Evolutionary conservation across 177 flowering plant genomes (phyloP), one percentile per base, ranked within the genome.

Genomic region (Vitis hybrid): DNA sequence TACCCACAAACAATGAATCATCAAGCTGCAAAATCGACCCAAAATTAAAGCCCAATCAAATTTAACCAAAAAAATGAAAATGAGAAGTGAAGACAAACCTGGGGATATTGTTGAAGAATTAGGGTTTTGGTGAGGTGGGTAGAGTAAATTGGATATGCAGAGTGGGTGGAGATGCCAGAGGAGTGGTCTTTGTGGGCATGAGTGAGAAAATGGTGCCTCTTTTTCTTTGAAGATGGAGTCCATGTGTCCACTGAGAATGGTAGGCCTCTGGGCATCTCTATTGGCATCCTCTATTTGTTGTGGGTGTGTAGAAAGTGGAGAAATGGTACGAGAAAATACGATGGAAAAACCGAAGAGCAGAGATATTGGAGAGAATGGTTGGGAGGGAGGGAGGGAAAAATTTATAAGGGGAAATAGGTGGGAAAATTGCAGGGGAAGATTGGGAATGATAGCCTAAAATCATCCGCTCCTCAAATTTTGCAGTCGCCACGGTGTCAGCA

Each of bases 221-320:
- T 91, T 51, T 54, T 56, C 74, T 70, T 84, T 2, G 98, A 89
- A 23, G 77, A 62, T 4, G 82, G 82, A 34, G 69, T 78, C 93
- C 95, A 93, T 52, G 98, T 90, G 70, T 91, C 98, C 45, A 93
- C 98, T 3, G 98, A 91, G 70, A 93, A 90, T 0, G 98, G 97
- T 5, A 93, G 72, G 23, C 96, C 97, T 79, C 77, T 87, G 4
- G 96, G 96, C 91, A 93, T 77, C 76, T 90, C 96, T 8, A 90
- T 84, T 63, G 94, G 87, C 97, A 93, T 93, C 69, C 78, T 80
- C 57, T 8, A 39, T 15, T 52, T 21, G 2, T 72, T 32, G 11
- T 15, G 11, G 11, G 13, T 8, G 39, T 39, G 13, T 39, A 1
- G n/a, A 13, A 1, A 1, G 15, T 63, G 18, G 6, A 19, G 11